These are phyloP conservation scores for Cronartium ribicola DNA, from an alignment of 1,284 basidiomycete species.

Conservation along the genomic window DNA sequence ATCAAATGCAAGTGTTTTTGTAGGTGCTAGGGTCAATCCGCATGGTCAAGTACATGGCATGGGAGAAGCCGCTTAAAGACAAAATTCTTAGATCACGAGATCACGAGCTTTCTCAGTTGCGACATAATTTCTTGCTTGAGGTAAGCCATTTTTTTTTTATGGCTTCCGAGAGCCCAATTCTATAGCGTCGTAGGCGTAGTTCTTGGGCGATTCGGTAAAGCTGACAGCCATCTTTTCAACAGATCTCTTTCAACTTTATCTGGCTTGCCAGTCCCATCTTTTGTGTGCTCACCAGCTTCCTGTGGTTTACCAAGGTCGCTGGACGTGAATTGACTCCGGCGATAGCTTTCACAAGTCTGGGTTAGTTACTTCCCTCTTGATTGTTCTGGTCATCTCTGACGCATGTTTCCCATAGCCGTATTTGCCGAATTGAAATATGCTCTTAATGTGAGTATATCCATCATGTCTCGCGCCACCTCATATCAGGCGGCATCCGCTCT, in stretches of 20 bases:
- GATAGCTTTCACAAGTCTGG: constrained; percentile 14
- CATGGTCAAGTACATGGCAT: constrained; percentile 19
- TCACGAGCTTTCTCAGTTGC: constrained; percentile 11
- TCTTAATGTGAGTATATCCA: background rate
- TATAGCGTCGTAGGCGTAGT: no score
- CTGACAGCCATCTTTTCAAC: no score
- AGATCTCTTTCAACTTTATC: constrained; percentile 13
- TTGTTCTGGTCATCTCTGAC: no score
- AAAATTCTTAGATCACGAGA: constrained; percentile 22
- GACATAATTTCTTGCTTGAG: constrained; percentile 12
- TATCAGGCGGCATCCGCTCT: background rate
- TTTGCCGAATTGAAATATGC: constrained; percentile 13
- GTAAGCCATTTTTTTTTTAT: constrained; percentile 42
- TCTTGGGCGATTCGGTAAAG: background rate
- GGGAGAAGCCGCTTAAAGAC: constrained; percentile 3
- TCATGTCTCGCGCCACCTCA: background rate
- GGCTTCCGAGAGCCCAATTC: no score
- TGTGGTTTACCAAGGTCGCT: constrained; percentile 9
- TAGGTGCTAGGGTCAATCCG: constrained; percentile 43
- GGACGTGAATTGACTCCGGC: constrained; percentile 3
- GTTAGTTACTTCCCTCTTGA: background rate
- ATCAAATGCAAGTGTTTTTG: constrained; percentile 41
- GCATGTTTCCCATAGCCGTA: background rate
- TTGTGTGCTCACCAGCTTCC: constrained; percentile 8
- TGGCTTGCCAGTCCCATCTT: constrained; percentile 13